These are phyloP conservation scores for Chromera velia DNA, from an alignment of 73 alveolate genomes.

Conservation along the genomic window DNA sequence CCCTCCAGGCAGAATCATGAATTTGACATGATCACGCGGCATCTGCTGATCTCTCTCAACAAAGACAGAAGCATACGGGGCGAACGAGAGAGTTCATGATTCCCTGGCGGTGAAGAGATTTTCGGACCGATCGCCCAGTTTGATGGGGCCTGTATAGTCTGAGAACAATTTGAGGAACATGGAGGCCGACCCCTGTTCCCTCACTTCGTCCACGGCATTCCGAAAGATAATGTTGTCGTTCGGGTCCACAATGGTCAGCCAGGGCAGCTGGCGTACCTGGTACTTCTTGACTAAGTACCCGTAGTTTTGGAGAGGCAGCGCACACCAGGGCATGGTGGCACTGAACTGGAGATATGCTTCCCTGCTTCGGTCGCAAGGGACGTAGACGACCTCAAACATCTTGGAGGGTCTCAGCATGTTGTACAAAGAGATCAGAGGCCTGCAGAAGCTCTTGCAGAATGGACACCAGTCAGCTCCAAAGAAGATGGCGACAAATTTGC, in stretches of 20 bases:
- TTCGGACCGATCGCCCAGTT: no score
- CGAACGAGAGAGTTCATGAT: no score
- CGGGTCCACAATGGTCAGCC: not conserved
- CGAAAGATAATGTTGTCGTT: not conserved
- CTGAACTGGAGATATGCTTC: not conserved
- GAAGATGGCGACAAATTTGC: not conserved
- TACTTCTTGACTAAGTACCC: not conserved
- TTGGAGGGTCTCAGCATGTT: not conserved
- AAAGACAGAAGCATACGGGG: no score
- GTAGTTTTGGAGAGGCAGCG: not conserved
- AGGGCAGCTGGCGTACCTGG: not conserved
- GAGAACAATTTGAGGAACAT: no score
- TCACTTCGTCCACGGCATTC: no score
- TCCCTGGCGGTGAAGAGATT: no score
- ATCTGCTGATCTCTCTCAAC: no score
- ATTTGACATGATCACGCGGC: no score
- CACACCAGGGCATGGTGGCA: not conserved
- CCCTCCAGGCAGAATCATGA: no score
- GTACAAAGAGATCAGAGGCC: not conserved
- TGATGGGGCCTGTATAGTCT: no score
- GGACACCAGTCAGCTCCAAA: not conserved
- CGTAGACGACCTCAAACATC: not conserved
- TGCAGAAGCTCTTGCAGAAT: not conserved
- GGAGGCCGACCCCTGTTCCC: no score
- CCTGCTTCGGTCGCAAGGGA: not conserved